Evolutionary conservation across 2,329 filamentous ascomycete species (phyloP).

Genomic region (Zarea fungicola): DNA sequence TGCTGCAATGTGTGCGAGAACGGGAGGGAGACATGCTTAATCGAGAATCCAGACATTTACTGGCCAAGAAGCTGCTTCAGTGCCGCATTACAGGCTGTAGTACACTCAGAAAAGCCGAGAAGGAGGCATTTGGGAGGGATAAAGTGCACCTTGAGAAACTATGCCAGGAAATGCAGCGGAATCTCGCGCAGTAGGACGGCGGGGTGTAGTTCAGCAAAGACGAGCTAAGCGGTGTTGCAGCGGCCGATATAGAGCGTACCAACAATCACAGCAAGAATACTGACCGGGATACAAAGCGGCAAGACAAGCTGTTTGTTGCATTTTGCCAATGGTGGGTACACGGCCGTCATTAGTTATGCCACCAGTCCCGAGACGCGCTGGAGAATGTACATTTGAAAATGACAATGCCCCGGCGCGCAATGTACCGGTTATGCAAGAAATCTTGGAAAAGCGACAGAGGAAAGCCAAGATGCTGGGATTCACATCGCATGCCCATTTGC

Average conservation of each 20-base stretch:
- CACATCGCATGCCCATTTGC: slow-evolving; percentile 49
- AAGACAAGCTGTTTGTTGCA: slow-evolving; percentile 42
- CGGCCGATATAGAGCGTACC: not conserved
- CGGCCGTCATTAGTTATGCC: slow-evolving; percentile 45
- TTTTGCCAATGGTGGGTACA: slow-evolving; percentile 52
- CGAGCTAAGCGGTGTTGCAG: slow-evolving; percentile 38
- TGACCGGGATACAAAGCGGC: not conserved
- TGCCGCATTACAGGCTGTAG: slow-evolving; percentile 49
- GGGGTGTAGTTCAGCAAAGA: slow-evolving; percentile 46
- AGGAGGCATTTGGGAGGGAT: slow-evolving; percentile 49
- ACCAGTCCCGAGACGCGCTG: slow-evolving; percentile 42
- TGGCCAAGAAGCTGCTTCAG: slow-evolving; percentile 49
- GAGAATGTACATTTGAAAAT: slow-evolving; percentile 45
- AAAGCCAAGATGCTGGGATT: slow-evolving; percentile 50
- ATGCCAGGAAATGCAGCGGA: slow-evolving; percentile 48
- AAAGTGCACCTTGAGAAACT: slow-evolving; percentile 49
- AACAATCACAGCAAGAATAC: not conserved
- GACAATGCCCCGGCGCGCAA: slow-evolving; percentile 52
- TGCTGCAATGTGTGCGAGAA: slow-evolving; percentile 28
- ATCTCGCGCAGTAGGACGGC: slow-evolving; percentile 48
- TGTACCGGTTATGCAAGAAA: slow-evolving; percentile 46
- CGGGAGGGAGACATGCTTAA: slow-evolving; percentile 35
- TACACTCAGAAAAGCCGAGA: slow-evolving; percentile 40
- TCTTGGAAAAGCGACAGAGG: slow-evolving; percentile 47
- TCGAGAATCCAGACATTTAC: slow-evolving; percentile 43